phyloP scores from a whole-genome alignment of 768 basidiomycete genomes.

The Rhodotorula diobovata region DNA sequence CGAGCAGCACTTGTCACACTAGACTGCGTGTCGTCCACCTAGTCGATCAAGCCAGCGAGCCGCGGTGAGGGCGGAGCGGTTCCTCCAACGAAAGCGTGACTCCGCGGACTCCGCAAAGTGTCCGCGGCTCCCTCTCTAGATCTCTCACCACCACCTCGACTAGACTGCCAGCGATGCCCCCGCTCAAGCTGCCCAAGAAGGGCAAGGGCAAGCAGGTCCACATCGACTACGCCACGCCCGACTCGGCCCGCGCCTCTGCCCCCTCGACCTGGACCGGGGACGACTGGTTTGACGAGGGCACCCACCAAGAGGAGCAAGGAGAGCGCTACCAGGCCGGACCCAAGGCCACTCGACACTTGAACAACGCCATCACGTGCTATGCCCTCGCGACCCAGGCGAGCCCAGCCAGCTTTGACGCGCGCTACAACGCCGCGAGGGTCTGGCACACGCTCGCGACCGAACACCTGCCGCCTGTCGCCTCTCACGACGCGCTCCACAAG shows the following conservation, averaged over 20 bases:
- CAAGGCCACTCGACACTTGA: conserved; percentile 25
- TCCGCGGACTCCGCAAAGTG: no score
- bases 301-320: conserved; percentile 34
- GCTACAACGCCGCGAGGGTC: conserved; percentile 34
- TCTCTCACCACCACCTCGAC: neutral
- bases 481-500: conserved; percentile 9
- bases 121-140: no score
- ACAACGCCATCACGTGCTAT: conserved; percentile 27
- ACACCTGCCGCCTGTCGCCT: conserved; percentile 9
- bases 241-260: conserved; percentile 12
- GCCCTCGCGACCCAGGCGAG: conserved; percentile 13
- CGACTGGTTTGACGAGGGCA: conserved; percentile 33
- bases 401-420: conserved; percentile 21
- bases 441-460: conserved; percentile 23
- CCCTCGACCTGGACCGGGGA: conserved; percentile 1
- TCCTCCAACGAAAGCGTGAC: no score
- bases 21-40: no score
- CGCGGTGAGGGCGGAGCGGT: no score
- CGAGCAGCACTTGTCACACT: no score
- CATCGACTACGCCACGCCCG: conserved; percentile 20
- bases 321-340: conserved; percentile 30
- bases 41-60: no score
- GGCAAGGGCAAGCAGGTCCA: conserved; percentile 25
- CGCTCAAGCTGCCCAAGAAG: conserved; percentile 15
- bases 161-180: neutral